Conservation (phyloP, 345 rosid species). For the Abelmoschus esculentus region DNA sequence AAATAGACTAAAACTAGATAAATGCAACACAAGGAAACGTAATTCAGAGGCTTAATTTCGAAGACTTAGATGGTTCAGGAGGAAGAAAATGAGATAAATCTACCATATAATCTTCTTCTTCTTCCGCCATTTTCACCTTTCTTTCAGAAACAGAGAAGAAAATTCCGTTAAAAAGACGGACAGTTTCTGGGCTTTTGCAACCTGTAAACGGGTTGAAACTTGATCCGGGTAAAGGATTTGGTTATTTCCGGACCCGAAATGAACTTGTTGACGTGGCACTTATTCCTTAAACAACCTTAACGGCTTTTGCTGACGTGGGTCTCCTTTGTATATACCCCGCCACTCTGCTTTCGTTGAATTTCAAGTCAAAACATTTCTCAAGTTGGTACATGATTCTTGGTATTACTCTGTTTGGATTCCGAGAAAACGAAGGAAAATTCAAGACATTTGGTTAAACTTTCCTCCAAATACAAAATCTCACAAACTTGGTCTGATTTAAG, state of each 20-base stretch:
- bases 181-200: neutral
- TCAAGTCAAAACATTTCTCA: conserved; percentile 4
- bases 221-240: neutral
- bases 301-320: conserved; percentile 39
- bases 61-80: conserved; percentile 30
- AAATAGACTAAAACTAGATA: conserved; percentile 2
- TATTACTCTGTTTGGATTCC: conserved; percentile 17
- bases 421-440: conserved; percentile 25
- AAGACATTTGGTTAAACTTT: conserved; percentile 9
- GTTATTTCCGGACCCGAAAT: neutral
- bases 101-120: conserved; percentile 84
- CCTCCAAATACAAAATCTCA: neutral
- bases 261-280: neutral
- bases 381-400: conserved; percentile 3
- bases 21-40: neutral
- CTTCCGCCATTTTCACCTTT: neutral
- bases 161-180: neutral
- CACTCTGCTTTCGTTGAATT: neutral
- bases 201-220: neutral
- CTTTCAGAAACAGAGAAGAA: neutral
- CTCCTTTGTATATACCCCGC: neutral
- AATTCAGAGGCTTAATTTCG: conserved; percentile 17
- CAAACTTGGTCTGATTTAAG: neutral
- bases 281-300: conserved; percentile 24
- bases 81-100: conserved; percentile 73